Conservation (phyloP, 495 filamentous ascomycete genomes). For the Platismatia glauca region DNA sequence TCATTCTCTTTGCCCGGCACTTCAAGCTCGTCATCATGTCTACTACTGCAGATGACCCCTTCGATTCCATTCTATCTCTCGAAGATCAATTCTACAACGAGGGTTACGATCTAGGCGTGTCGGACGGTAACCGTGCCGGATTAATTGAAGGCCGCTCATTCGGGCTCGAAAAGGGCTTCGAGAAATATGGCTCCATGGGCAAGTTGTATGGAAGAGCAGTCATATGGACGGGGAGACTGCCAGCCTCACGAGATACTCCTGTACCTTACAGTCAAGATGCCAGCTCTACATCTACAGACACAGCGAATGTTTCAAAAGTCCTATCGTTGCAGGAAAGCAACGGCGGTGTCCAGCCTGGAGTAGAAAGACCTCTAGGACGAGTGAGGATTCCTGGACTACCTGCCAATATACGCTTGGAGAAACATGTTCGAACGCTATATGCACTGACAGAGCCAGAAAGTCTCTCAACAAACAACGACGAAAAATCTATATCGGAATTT, state of each 20-base stretch:
- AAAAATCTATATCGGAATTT: constrained; percentile 76
- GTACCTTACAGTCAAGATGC: not conserved
- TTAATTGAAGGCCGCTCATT: constrained; percentile 80
- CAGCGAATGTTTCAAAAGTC: not conserved
- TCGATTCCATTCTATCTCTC: constrained; percentile 65
- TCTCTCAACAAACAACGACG: constrained; percentile 66
- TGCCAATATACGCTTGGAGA: constrained; percentile 54
- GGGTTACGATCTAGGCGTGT: constrained; percentile 65
- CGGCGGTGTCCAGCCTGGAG: not conserved
- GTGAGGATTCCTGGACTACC: constrained; percentile 35
- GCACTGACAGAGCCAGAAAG: constrained; percentile 74
- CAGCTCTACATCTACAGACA: not conserved
- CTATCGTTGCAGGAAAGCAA: not conserved
- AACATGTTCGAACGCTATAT: constrained; percentile 62
- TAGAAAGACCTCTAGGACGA: not conserved
- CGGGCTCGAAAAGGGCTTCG: constrained; percentile 86
- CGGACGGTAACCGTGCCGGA: constrained; percentile 72
- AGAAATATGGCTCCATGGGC: constrained; percentile 77
- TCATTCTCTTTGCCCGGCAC: not conserved
- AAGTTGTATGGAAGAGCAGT: constrained; percentile 69
- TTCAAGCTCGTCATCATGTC: not conserved
- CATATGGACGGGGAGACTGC: constrained; percentile 65
- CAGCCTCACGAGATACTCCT: not conserved
- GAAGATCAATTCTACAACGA: constrained; percentile 82
- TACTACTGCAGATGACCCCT: constrained; percentile 2